Evolutionary conservation across 1,139 yeast genomes (phyloP).

Genomic region (Geotrichum restrictum): DNA sequence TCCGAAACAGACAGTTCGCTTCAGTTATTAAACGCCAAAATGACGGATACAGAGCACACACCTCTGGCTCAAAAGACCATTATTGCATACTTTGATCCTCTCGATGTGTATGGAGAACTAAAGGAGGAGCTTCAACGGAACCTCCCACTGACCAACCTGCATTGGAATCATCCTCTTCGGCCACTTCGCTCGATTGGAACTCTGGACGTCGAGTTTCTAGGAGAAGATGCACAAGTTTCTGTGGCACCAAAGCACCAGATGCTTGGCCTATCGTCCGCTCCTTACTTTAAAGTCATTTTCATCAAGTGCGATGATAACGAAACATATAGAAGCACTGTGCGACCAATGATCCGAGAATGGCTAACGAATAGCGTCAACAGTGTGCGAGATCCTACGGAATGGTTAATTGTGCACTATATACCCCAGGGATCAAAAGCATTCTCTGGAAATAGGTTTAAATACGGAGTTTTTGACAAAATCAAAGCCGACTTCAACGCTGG

Average conservation of each 20-base stretch:
- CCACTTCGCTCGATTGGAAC: slow-evolving; percentile 65
- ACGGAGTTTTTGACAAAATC: slow-evolving; percentile 62
- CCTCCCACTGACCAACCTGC: slow-evolving; percentile 64
- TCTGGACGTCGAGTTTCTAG: slow-evolving; percentile 56
- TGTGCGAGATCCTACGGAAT: slow-evolving; percentile 51
- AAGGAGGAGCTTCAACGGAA: slow-evolving; percentile 49
- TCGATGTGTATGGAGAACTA: slow-evolving; percentile 58
- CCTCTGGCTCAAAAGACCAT: slow-evolving; percentile 32
- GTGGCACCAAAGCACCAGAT: slow-evolving; percentile 41
- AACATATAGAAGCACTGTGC: slow-evolving; percentile 63
- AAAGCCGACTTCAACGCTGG: slow-evolving; percentile 57
- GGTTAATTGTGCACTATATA: slow-evolving; percentile 59
- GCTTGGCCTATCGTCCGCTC: slow-evolving; percentile 45
- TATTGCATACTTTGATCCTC: slow-evolving; percentile 80
- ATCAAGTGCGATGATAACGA: slow-evolving; percentile 65
- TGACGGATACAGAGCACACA: neutral
- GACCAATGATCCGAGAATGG: slow-evolving; percentile 86
- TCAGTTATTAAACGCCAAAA: neutral
- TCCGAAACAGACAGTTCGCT: too few species aligned
- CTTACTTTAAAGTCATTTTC: slow-evolving; percentile 65
- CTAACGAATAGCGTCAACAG: slow-evolving; percentile 47
- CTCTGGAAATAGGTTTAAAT: slow-evolving; percentile 47
- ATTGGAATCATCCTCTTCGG: slow-evolving; percentile 63
- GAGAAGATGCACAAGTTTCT: slow-evolving; percentile 52
- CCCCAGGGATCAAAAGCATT: slow-evolving; percentile 43